These are phyloP conservation scores for Plasmodium vinckei DNA, from an alignment of 169 alveolate genomes.

Conservation along the genomic window DNA sequence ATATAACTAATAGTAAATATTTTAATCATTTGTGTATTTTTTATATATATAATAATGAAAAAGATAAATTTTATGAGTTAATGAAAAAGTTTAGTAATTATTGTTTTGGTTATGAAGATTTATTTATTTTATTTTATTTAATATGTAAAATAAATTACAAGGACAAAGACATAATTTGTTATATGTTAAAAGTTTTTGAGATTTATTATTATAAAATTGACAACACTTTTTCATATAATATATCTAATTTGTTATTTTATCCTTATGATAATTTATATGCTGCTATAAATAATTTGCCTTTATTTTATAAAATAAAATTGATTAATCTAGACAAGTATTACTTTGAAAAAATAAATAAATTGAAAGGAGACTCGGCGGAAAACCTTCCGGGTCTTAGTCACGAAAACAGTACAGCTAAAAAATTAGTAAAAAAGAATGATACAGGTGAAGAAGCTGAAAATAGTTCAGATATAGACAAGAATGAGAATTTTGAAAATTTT, in stretches of 20 bases:
- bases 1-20: slow-evolving; percentile 42
- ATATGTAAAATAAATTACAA: slow-evolving; percentile 53
- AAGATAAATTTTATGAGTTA: slow-evolving; percentile 33
- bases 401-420: not conserved
- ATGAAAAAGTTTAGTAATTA: slow-evolving; percentile 18
- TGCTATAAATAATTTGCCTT: slow-evolving; percentile 54
- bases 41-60: slow-evolving; percentile 67
- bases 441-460: not conserved
- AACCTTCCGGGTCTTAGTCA: too few species aligned
- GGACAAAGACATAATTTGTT: slow-evolving; percentile 6
- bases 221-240: slow-evolving; percentile 26
- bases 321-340: slow-evolving; percentile 19
- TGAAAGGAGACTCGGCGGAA: not conserved
- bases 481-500: not conserved
- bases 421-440: not conserved
- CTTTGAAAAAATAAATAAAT: not conserved
- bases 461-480: not conserved
- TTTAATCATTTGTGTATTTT: slow-evolving; percentile 41
- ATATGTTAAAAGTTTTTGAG: slow-evolving; percentile 37
- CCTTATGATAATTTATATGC: slow-evolving; percentile 46
- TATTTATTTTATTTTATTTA: slow-evolving; percentile 61
- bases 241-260: slow-evolving; percentile 37
- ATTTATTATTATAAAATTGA: slow-evolving; percentile 46
- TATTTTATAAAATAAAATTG: slow-evolving; percentile 33
- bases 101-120: slow-evolving; percentile 63